Percentiles rank a stretch among this genome's conserved stretches.
Evolutionary conservation across 2,329 filamentous ascomycete species (phyloP).

Genomic region (Epichloe sibirici): DNA sequence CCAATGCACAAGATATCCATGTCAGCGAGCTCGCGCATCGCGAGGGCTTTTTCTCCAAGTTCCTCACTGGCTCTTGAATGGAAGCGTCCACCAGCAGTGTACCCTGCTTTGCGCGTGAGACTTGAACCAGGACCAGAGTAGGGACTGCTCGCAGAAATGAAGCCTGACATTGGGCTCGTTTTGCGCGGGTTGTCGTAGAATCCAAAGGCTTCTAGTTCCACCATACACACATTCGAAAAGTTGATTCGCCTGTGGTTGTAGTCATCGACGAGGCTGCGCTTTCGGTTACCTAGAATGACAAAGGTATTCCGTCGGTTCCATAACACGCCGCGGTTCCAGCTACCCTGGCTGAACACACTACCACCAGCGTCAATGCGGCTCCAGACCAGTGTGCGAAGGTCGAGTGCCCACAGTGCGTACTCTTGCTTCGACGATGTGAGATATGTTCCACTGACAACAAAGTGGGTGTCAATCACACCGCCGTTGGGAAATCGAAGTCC

Average conservation of each 20-base stretch:
- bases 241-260: constrained; percentile 98
- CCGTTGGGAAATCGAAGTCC: constrained; percentile 93
- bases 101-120: constrained; percentile 45
- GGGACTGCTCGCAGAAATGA: constrained; percentile 69
- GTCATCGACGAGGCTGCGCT: constrained; percentile 87
- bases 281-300: constrained; percentile 87
- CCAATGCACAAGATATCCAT: constrained; percentile 94
- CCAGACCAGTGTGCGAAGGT: constrained; percentile 81
- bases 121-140: constrained; percentile 46
- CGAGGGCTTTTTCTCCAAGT: constrained; percentile 68
- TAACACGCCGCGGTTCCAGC: constrained; percentile 90
- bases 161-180: constrained; percentile 65
- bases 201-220: constrained; percentile 93
- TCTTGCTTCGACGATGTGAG: constrained; percentile 96
- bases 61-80: constrained; percentile 72
- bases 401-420: constrained; percentile 91
- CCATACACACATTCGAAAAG: constrained; percentile 92
- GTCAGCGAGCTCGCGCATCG: constrained; percentile 75
- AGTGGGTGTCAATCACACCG: constrained; percentile 88
- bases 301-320: constrained; percentile 93
- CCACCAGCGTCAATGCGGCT: constrained; percentile 90
- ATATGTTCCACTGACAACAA: constrained; percentile 95
- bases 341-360: constrained; percentile 89
- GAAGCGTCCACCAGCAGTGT: constrained; percentile 62
- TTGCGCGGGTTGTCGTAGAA: constrained; percentile 91